A percentile compares a stretch with the other conserved stretches of the same genome.
Conservation (phyloP, 108 stramenopile genomes). For the Halocafeteria seosinensis region DNA sequence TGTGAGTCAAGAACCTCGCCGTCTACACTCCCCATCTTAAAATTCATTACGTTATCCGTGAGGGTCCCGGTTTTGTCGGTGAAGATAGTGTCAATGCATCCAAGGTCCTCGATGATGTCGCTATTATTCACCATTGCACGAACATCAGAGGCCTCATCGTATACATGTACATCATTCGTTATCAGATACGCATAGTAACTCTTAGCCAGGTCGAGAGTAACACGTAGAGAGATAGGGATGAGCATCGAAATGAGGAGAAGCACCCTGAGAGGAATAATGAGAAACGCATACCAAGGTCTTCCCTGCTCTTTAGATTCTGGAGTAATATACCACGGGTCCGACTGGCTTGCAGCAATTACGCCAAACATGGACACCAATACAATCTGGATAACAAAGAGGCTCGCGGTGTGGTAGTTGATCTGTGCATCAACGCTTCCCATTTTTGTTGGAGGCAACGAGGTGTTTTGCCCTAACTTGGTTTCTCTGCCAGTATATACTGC, state of each 20-base stretch:
- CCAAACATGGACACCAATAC: neutral
- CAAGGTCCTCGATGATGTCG: conserved; percentile 18
- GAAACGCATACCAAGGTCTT: neutral
- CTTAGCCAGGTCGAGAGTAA: neutral
- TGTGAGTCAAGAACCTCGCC: conserved; percentile 3
- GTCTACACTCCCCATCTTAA: conserved; percentile 1
- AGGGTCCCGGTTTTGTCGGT: conserved; percentile 43
- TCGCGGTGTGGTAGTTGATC: neutral
- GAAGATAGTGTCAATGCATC: conserved; percentile 17
- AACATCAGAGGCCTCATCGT: no score
- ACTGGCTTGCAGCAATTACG: neutral
- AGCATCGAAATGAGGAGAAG: neutral
- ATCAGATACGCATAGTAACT: neutral
- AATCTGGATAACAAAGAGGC: neutral
- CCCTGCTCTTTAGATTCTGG: no score
- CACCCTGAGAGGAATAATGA: neutral
- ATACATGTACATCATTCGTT: no score
- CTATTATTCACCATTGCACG: neutral
- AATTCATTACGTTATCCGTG: conserved; percentile 39
- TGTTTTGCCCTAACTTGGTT: neutral
- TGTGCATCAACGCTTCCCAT: neutral
- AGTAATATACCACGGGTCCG: neutral
- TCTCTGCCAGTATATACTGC: neutral
- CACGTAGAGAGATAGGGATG: neutral
- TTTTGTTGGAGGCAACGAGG: neutral